Conservation (phyloP, 192 early-diverging fungal genomes). For the Gorgonomyces haynaldii region DNA sequence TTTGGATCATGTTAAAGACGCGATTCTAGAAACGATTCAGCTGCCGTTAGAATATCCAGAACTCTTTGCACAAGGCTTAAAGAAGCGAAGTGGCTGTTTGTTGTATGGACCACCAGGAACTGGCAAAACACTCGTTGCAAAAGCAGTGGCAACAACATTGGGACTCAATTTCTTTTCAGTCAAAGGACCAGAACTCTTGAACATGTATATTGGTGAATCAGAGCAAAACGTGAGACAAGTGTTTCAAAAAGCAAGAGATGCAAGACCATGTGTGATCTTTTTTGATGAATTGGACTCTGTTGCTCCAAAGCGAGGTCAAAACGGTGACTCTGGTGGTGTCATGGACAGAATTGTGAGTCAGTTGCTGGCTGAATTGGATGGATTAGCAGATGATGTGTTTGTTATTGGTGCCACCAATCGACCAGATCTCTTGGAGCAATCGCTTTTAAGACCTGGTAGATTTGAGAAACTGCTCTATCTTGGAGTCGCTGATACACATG, state of each 20-base stretch:
- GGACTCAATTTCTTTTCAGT: constrained; percentile 97
- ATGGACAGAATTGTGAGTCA: constrained; percentile 99
- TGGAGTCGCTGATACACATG: constrained; percentile 85
- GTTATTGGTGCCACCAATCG: constrained; percentile 98
- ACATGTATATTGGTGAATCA: constrained; percentile 99
- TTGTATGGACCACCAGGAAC: constrained; percentile 97
- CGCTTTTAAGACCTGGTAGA: constrained; percentile 85
- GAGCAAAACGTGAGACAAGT: constrained; percentile 94
- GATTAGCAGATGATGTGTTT: constrained; percentile 79
- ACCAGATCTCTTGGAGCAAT: constrained; percentile 90
- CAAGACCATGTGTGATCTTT: constrained; percentile 95
- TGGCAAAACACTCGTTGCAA: constrained; percentile 96
- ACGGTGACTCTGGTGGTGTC: constrained; percentile 96
- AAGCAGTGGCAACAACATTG: constrained; percentile 96
- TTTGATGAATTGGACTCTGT: constrained; percentile 99
- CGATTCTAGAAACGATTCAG: constrained; percentile 92
- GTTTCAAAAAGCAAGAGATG: constrained; percentile 92
- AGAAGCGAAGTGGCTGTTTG: constrained; percentile 83
- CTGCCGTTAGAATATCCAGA: constrained; percentile 92
- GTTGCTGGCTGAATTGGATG: constrained; percentile 91
- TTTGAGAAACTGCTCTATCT: constrained; percentile 97
- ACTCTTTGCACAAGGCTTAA: constrained; percentile 86
- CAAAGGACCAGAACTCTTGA: constrained; percentile 96
- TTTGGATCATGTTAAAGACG: constrained; percentile 78
- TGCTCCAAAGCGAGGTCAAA: constrained; percentile 93